phyloP scores from a whole-genome alignment of 345 rosid species.

The Crucihimalaya himalaica region DNA sequence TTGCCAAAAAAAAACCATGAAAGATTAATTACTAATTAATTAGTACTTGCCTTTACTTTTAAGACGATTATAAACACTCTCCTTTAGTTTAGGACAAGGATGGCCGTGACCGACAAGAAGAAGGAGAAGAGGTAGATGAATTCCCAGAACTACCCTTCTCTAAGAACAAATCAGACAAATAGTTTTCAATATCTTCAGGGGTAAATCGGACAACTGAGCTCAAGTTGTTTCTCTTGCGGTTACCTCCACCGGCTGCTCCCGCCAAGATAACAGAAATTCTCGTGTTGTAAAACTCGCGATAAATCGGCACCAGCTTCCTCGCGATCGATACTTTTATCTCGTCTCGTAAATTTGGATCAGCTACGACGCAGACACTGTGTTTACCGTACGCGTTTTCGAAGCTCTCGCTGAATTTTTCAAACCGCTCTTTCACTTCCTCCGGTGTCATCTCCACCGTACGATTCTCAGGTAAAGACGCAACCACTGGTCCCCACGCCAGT shows the following conservation, averaged over 20 bases:
- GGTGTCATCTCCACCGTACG: slow-evolving; percentile 40
- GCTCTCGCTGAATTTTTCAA: slow-evolving; percentile 51
- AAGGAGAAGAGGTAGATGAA: slow-evolving; percentile 12
- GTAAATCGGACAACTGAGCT: slow-evolving; percentile 49
- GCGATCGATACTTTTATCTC: slow-evolving; percentile 54
- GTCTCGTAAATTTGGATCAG: slow-evolving; percentile 59
- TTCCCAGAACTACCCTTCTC: slow-evolving; percentile 18
- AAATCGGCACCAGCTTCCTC: slow-evolving; percentile 49
- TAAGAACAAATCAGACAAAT: slow-evolving; percentile 49
- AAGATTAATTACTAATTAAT: slow-evolving; percentile 15
- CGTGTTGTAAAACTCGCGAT: slow-evolving; percentile 57
- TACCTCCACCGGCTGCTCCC: slow-evolving; percentile 14
- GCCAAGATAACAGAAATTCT: slow-evolving; percentile 32
- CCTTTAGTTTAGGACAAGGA: background rate
- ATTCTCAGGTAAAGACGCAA: slow-evolving; percentile 47
- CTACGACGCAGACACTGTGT: slow-evolving; percentile 51
- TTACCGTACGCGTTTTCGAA: slow-evolving; percentile 60
- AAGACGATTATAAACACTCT: slow-evolving; percentile 1
- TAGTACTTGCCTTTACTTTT: slow-evolving; percentile 22
- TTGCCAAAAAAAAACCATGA: background rate
- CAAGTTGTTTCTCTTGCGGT: slow-evolving; percentile 21
- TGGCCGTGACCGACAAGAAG: slow-evolving; percentile 25
- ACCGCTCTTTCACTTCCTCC: slow-evolving; percentile 49
- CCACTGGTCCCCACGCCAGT: slow-evolving; percentile 61
- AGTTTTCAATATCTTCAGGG: slow-evolving; percentile 69